Base-by-base conservation (phyloP, 345 rosid genomes). In the Firmiana major region DNA sequence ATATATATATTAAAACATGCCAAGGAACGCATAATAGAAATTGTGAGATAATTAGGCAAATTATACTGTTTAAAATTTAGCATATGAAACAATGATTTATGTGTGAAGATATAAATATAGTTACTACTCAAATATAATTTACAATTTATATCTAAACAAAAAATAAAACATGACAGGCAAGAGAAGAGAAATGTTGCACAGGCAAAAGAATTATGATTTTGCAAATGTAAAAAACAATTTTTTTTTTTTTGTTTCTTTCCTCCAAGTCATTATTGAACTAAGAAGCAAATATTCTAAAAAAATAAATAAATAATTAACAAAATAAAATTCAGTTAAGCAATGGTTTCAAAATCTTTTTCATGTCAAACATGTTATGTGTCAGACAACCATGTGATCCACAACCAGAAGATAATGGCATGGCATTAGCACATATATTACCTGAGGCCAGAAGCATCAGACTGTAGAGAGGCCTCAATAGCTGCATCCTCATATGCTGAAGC, bases 391-490 rank as follows among this genome's bases (percentile, higher is more conserved):
- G 7, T 70, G 42, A 70, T 28, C 53, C 57, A 28, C 59, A 70
- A 28, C 16, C 53, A 49, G 59, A 49, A 48, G 9, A 69, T 48
- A 48, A 26, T n/a, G n/a, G n/a, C n/a, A n/a, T 34, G 10, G 40
- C 19, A 24, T 70, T 16, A 49, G 59, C 58, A 28, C 7, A 70
- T 49, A 48, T 38, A 46, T 46, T 90, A 96, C 99, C 99, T 89
- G 77, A 96, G 92, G 49, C 85, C 94, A 79, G 99, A 92, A 72
- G 88, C 89, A 87, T 93, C 97, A 64, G 91, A 79, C 87, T 91
- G 91, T 63, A 96, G 87, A 28, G 97, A 96, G 62, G 95, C 97
- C 85, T 93, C 91, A 78, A 93, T 90, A 71, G 93, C 99, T 84
- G 90, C 97, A 85, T 91, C 98, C 80, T 96, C 99, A 85, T 83